These are phyloP conservation scores for Sarocladium kiliense DNA, from an alignment of 2,329 filamentous ascomycete genomes.

Conservation along the genomic window DNA sequence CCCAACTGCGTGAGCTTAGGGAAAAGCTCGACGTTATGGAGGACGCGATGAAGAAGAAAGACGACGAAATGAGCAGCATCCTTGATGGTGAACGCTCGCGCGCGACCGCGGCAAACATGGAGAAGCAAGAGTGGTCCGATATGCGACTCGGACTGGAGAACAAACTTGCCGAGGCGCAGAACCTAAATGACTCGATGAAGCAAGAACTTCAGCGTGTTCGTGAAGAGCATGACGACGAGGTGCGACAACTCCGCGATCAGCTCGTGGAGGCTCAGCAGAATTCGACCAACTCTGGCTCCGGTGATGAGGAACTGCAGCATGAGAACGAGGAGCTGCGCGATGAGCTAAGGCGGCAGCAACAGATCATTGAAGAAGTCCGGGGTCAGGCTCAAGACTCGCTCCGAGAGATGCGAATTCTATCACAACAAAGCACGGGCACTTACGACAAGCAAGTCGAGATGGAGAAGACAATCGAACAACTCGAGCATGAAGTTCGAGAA, in stretches of 20 bases:
- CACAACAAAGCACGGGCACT: slow-evolving; percentile 70
- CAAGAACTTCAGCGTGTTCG: slow-evolving; percentile 72
- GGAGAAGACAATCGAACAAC: slow-evolving; percentile 64
- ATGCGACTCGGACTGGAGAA: slow-evolving; percentile 63
- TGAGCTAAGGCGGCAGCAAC: slow-evolving; percentile 67
- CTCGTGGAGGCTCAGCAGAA: slow-evolving; percentile 46
- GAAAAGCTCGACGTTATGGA: slow-evolving; percentile 71
- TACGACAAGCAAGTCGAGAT: slow-evolving; percentile 80
- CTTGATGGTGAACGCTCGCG: slow-evolving; percentile 54
- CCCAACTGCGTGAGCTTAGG: slow-evolving; percentile 68
- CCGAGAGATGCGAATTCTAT: slow-evolving; percentile 82
- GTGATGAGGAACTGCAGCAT: slow-evolving; percentile 52
- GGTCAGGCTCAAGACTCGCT: slow-evolving; percentile 79
- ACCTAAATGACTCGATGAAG: slow-evolving; percentile 73
- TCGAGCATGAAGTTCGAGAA: slow-evolving; percentile 79
- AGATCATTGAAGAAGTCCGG: slow-evolving; percentile 81
- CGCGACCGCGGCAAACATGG: slow-evolving; percentile 46
- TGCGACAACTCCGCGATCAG: slow-evolving; percentile 58
- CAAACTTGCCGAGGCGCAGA: slow-evolving; percentile 69
- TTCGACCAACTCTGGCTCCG: slow-evolving; percentile 21
- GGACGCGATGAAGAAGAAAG: slow-evolving; percentile 61
- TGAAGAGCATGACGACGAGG: slow-evolving; percentile 59
- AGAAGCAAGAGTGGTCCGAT: slow-evolving; percentile 68
- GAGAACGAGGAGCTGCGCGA: slow-evolving; percentile 66
- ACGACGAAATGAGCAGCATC: slow-evolving; percentile 60